These are phyloP conservation scores for Vaccinium corymbosum DNA, from an alignment of 148 eudicot species.

Conservation along the genomic window DNA sequence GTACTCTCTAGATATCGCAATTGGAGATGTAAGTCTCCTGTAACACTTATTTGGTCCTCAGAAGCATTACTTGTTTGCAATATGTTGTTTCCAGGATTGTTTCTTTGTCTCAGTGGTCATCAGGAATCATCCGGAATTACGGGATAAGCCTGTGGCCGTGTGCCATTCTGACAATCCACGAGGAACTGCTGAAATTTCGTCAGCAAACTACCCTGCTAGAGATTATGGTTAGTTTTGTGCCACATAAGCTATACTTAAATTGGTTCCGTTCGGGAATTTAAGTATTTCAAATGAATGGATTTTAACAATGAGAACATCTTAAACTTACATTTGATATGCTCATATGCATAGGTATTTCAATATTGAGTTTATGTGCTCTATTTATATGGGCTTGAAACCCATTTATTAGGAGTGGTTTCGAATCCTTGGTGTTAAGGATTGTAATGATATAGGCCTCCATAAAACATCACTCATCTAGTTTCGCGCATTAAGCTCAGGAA, in stretches of 20 bases:
- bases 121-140: conserved; percentile 65
- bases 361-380: not conserved
- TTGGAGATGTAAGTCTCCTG: not conserved
- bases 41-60: not conserved
- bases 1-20: not conserved
- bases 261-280: not conserved
- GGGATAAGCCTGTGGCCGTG: conserved; percentile 87
- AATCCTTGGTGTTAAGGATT: not conserved
- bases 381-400: not conserved
- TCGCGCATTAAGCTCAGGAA: not conserved
- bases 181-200: conserved; percentile 96
- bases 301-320: not conserved
- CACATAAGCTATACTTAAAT: conserved; percentile 9
- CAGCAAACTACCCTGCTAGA: conserved; percentile 93
- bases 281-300: not conserved
- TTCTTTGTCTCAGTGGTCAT: conserved; percentile 90
- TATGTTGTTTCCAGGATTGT: conserved; percentile 64
- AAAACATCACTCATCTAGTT: not conserved
- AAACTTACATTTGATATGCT: not conserved
- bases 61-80: not conserved
- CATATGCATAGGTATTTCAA: not conserved
- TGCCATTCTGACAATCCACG: conserved; percentile 95
- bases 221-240: conserved; percentile 55
- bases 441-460: not conserved
- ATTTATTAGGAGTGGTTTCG: not conserved